These are phyloP conservation scores for Rutstroemia sp. DNA, from an alignment of 2,329 filamentous ascomycete genomes.

Conservation along the genomic window DNA sequence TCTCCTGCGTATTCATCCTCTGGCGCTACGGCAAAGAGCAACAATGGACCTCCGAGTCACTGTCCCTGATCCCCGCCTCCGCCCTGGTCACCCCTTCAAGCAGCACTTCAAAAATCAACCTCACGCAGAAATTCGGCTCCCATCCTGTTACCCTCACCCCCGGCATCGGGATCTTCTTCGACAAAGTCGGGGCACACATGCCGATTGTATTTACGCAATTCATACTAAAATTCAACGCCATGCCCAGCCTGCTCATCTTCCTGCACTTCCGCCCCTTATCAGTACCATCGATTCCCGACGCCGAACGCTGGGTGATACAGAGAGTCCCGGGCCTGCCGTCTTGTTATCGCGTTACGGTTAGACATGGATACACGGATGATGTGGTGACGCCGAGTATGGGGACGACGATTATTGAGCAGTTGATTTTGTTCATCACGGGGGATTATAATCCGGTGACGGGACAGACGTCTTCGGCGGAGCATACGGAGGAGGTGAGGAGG, in stretches of 20 bases:
- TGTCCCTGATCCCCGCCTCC: conserved; percentile 43
- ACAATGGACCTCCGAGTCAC: conserved; percentile 63
- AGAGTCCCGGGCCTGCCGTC: conserved; percentile 40
- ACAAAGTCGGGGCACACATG: conserved; percentile 61
- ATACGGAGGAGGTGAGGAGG: conserved; percentile 17
- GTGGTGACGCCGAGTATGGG: conserved; percentile 59
- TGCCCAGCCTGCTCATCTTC: conserved; percentile 64
- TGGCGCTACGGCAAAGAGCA: conserved; percentile 76
- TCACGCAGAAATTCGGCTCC: conserved; percentile 34
- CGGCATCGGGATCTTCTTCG: conserved; percentile 68
- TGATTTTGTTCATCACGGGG: conserved; percentile 42
- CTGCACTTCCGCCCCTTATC: conserved; percentile 64
- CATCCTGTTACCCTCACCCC: conserved; percentile 39
- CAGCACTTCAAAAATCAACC: conserved; percentile 22
- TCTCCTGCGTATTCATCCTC: conserved; percentile 60
- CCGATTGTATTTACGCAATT: conserved; percentile 68
- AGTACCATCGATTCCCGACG: conserved; percentile 44
- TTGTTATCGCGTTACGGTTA: conserved; percentile 61
- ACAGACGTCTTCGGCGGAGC: conserved; percentile 9
- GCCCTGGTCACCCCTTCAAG: conserved; percentile 38
- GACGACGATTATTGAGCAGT: conserved; percentile 49
- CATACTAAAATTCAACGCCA: conserved; percentile 59
- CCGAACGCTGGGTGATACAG: conserved; percentile 40
- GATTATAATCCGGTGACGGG: conserved; percentile 21
- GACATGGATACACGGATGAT: conserved; percentile 68